Percentiles rank a stretch among this genome's conserved stretches.
Conservation (phyloP, 768 basidiomycete genomes). For the Neoboletus brunneissimus region DNA sequence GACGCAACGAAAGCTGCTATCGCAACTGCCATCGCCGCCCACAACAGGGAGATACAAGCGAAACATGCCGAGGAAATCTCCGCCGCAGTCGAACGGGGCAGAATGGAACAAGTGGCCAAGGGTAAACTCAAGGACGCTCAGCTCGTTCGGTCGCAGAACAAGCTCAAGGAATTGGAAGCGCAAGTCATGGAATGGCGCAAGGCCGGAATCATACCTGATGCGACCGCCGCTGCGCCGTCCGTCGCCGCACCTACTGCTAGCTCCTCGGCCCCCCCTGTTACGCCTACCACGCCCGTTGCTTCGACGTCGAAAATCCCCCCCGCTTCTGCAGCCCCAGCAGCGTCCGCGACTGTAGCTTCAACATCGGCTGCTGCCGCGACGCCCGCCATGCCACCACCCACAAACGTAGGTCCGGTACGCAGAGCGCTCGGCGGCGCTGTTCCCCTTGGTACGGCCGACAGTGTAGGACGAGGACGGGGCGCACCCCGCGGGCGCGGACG, state of each 20-base stretch:
- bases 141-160: constrained; percentile 56
- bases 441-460: constrained; percentile 23
- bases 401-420: constrained; percentile 32
- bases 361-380: constrained; percentile 15
- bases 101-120: constrained; percentile 60
- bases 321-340: constrained; percentile 7
- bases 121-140: constrained; percentile 69
- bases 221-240: constrained; percentile 25
- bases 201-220: constrained; percentile 44
- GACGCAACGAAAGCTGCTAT: constrained; percentile 45
- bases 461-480: constrained; percentile 35
- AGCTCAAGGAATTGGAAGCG: constrained; percentile 66
- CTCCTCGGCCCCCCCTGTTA: constrained; percentile 17
- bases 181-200: constrained; percentile 58
- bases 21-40: constrained; percentile 46
- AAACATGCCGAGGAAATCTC: constrained; percentile 56
- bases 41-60: constrained; percentile 45
- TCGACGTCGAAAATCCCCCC: constrained; percentile 20
- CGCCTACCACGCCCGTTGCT: constrained; percentile 30
- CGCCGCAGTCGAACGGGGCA: constrained; percentile 65
- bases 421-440: constrained; percentile 32
- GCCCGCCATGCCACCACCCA: constrained; percentile 19
- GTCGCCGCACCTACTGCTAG: constrained; percentile 8
- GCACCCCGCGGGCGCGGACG: constrained; percentile 31
- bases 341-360: constrained; percentile 17